These are phyloP conservation scores for Backusella psychrophila DNA, from an alignment of 192 early-diverging fungal genomes.

Conservation along the genomic window DNA sequence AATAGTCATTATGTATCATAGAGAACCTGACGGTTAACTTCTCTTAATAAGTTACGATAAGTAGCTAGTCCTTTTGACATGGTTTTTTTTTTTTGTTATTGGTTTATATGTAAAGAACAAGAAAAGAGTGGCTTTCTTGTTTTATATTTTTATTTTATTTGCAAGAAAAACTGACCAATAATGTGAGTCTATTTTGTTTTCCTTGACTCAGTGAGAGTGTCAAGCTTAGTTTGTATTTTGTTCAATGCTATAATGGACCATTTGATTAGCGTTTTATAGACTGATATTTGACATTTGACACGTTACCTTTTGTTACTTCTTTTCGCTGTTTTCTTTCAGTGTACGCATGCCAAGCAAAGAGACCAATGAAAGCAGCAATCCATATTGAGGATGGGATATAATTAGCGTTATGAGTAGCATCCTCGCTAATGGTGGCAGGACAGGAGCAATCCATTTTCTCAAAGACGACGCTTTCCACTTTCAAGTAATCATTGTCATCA, in stretches of 20 bases:
- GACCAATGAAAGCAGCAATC: not conserved
- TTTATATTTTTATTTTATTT: not conserved
- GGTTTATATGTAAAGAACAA: not conserved
- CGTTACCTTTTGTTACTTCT: not conserved
- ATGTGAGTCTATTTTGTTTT: not conserved
- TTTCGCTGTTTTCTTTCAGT: not conserved
- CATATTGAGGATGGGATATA: not conserved
- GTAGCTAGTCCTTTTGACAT: conserved; percentile 10
- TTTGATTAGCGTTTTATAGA: not conserved
- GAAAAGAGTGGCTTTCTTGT: not conserved
- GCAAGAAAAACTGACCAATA: not conserved
- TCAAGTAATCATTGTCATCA: not conserved
- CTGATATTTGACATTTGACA: not conserved
- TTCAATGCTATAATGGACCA: not conserved
- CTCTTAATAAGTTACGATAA: conserved; percentile 33
- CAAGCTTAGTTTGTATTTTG: not conserved
- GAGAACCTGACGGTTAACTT: conserved; percentile 30
- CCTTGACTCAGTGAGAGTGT: not conserved
- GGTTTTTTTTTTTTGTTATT: not conserved
- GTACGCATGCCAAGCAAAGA: not conserved
- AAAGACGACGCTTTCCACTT: not conserved
- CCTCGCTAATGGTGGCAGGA: not conserved
- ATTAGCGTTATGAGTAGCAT: not conserved
- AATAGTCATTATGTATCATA: not conserved
- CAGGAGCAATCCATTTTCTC: not conserved